Percentiles rank a stretch among this genome's conserved stretches.
Evolutionary conservation across 2,329 filamentous ascomycete genomes (phyloP).

Genomic region (Aspergillus udagawae): DNA sequence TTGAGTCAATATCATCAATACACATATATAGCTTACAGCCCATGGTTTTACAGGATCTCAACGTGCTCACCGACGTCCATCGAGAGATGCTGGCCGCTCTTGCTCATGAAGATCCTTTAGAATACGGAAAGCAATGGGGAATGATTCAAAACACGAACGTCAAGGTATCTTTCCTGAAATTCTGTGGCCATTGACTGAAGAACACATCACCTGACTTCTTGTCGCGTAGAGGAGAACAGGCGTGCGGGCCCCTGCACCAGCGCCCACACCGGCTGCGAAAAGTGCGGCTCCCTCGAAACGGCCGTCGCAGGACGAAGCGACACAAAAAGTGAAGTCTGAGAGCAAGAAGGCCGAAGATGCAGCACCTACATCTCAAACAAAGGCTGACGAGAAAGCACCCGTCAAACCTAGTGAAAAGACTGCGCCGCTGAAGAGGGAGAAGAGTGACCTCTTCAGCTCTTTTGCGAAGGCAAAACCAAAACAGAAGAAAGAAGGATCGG

Average conservation of each 20-base stretch:
- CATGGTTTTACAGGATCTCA: conserved; percentile 65
- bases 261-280: conserved; percentile 30
- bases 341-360: conserved; percentile 17
- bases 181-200: neutral
- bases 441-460: conserved; percentile 69
- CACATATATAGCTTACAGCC: conserved; percentile 84
- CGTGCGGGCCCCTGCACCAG: conserved; percentile 35
- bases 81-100: conserved; percentile 58
- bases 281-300: conserved; percentile 37
- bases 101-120: conserved; percentile 56
- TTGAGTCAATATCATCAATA: conserved; percentile 70
- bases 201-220: neutral
- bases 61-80: conserved; percentile 66
- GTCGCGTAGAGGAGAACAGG: conserved; percentile 44
- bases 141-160: conserved; percentile 70
- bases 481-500: conserved; percentile 40
- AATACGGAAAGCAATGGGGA: conserved; percentile 62
- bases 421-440: conserved; percentile 54
- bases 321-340: conserved; percentile 20
- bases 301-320: conserved; percentile 26
- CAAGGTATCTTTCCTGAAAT: conserved; percentile 38
- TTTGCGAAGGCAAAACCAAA: conserved; percentile 71
- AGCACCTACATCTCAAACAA: conserved; percentile 15
- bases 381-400: conserved; percentile 26
- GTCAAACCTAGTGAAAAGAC: conserved; percentile 36